phyloP scores from a whole-genome alignment of 1,284 basidiomycete genomes.

The Trichosporon inkin region DNA sequence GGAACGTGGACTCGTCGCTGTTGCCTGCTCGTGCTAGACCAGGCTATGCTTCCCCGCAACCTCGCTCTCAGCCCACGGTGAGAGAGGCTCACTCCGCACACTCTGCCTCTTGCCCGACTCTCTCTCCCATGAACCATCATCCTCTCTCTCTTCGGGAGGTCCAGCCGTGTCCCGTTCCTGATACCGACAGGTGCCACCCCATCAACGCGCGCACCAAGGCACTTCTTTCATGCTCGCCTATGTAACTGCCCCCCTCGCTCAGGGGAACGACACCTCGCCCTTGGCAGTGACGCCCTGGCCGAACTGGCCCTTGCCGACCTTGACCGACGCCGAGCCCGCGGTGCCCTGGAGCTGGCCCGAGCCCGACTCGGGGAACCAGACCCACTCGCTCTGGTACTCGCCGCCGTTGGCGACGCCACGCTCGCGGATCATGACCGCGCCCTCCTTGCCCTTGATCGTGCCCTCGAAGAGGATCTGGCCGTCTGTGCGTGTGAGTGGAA shows the following conservation, averaged over 20 bases:
- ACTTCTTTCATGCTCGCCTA: background rate
- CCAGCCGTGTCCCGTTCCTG: too few relatives aligned
- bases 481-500: background rate
- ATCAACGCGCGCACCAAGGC: background rate
- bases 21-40: too few relatives aligned
- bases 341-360: constrained; percentile 12
- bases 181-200: too few relatives aligned
- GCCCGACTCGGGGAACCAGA: constrained; percentile 5
- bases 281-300: background rate
- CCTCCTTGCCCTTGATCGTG: constrained; percentile 15
- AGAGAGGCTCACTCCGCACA: too few relatives aligned
- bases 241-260: background rate
- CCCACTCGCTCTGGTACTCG: constrained; percentile 8
- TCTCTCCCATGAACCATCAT: too few relatives aligned
- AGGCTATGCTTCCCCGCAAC: too few relatives aligned
- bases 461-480: constrained; percentile 16
- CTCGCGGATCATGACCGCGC: constrained; percentile 11
- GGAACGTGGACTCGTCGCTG: too few relatives aligned
- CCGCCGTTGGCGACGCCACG: background rate
- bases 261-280: constrained; percentile 1
- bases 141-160: too few relatives aligned
- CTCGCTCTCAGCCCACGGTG: too few relatives aligned
- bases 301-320: background rate
- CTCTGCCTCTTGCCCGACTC: too few relatives aligned
- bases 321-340: constrained; percentile 2